phyloP scores from a whole-genome alignment of 441 rosid genomes.

The Rhodomyrtus psidioides region DNA sequence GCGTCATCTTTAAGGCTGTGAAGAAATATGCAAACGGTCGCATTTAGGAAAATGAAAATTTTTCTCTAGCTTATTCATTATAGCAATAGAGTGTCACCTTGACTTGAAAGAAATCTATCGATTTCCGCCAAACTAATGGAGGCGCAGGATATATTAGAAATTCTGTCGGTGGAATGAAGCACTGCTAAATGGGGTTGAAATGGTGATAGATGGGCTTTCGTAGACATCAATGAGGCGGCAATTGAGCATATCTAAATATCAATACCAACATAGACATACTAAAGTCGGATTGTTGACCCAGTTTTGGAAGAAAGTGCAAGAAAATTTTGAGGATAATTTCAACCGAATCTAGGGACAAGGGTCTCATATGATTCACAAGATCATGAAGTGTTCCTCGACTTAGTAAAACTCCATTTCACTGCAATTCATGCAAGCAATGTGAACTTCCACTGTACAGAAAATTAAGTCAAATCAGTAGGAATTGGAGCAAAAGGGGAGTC shows the following conservation, averaged over 20 bases:
- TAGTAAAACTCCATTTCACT: background rate
- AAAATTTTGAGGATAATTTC: background rate
- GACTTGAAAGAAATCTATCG: too few species aligned
- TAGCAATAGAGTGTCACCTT: too few species aligned
- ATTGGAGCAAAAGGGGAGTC: background rate
- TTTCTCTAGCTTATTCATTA: background rate
- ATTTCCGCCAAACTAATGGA: fast-evolving
- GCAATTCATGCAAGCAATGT: background rate
- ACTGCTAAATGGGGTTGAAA: background rate
- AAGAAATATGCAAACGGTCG: background rate
- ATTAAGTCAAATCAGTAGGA: background rate
- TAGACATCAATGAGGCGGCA: background rate
- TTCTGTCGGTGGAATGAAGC: background rate
- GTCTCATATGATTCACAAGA: background rate
- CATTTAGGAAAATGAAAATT: background rate
- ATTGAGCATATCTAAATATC: background rate
- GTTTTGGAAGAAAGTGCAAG: background rate
- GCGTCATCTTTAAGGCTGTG: background rate
- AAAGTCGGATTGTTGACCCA: background rate
- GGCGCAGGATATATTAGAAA: background rate
- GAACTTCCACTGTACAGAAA: background rate
- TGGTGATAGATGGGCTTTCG: background rate
- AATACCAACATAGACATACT: background rate
- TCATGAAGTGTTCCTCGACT: background rate
- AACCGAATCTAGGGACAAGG: background rate